Percentiles rank a stretch among this genome's conserved stretches.
Conservation (phyloP, 1,284 basidiomycete genomes). For the Apiotrichum sp. region DNA sequence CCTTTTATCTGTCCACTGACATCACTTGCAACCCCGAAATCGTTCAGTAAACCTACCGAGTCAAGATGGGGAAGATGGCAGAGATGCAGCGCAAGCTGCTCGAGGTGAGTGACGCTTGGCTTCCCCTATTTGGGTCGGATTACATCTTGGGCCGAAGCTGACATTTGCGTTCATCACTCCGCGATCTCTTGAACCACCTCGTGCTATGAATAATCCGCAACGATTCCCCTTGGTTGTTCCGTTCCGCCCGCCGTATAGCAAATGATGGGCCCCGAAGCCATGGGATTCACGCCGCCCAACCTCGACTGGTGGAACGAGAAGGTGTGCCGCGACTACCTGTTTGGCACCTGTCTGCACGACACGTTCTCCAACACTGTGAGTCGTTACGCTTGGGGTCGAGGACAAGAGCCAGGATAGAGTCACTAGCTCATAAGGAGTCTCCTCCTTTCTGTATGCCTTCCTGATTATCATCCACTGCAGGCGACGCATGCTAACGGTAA, state of each 20-base stretch:
- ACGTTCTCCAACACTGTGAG: conserved; percentile 96
- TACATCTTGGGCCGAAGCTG: too few relatives aligned
- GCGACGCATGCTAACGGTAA: too few relatives aligned
- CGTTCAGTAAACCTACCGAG: not conserved
- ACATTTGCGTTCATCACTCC: too few relatives aligned
- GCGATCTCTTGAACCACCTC: too few relatives aligned
- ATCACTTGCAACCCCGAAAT: too few relatives aligned
- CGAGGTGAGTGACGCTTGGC: conserved; percentile 34
- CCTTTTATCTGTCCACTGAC: too few relatives aligned
- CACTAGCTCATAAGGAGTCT: too few relatives aligned
- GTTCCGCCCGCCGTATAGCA: conserved; percentile 54
- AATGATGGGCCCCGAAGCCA: conserved; percentile 99
- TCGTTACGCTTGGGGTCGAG: conserved; percentile 16
- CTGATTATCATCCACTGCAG: too few relatives aligned
- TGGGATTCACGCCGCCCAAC: conserved; percentile 89
- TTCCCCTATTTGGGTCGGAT: not conserved
- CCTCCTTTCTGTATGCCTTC: too few relatives aligned
- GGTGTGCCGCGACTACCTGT: conserved; percentile 98
- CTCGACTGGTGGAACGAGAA: conserved; percentile 94
- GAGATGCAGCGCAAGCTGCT: conserved; percentile 50
- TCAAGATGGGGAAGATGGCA: conserved; percentile 48
- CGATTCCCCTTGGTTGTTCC: too few relatives aligned
- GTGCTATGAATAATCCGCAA: too few relatives aligned
- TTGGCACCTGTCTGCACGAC: conserved; percentile 94
- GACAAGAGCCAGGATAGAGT: too few relatives aligned